Evolutionary conservation across 2,329 filamentous ascomycete genomes (phyloP).

Genomic region (Hypoxylon sp.): DNA sequence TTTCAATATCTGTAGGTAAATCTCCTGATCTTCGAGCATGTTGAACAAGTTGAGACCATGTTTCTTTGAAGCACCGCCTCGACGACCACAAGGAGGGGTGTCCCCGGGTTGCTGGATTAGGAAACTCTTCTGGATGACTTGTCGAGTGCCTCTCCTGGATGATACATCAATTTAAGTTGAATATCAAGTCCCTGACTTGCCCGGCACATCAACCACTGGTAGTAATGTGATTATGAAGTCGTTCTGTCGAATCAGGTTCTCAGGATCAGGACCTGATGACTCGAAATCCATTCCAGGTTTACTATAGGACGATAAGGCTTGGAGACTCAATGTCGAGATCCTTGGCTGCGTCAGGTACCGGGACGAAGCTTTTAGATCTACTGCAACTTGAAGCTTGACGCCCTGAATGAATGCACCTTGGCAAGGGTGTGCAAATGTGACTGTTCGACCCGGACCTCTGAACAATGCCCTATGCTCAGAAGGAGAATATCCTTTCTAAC

Average conservation of each 20-base stretch:
- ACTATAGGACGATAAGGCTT: constrained; percentile 11
- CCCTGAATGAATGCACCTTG: constrained; percentile 27
- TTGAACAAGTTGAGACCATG: constrained; percentile 6
- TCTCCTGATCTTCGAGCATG: constrained; percentile 19
- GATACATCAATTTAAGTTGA: constrained; percentile 28
- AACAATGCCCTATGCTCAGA: constrained; percentile 13
- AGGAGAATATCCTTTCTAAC: constrained; percentile 11
- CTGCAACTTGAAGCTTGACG: constrained; percentile 39
- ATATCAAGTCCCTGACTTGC: constrained; percentile 15
- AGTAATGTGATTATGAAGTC: constrained; percentile 25
- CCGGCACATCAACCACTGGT: constrained; percentile 32
- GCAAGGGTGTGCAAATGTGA: constrained; percentile 40
- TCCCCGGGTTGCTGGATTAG: constrained; percentile 34
- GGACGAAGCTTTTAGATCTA: constrained; percentile 37
- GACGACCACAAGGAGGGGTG: constrained; percentile 26
- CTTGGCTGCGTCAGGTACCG: constrained; percentile 41
- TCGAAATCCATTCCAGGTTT: constrained; percentile 14
- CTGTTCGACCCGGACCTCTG: constrained; percentile 31
- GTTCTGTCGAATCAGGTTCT: constrained; percentile 19
- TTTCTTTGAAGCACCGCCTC: constrained; percentile 22
- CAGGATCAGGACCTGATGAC: constrained; percentile 3
- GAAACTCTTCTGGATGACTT: constrained; percentile 23
- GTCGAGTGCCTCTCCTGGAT: constrained; percentile 3
- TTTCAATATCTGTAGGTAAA: constrained; percentile 20
- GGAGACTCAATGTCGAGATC: constrained; percentile 11